Conservation (phyloP, 2,329 filamentous ascomycete genomes). For the Epichloe gansuensis region DNA sequence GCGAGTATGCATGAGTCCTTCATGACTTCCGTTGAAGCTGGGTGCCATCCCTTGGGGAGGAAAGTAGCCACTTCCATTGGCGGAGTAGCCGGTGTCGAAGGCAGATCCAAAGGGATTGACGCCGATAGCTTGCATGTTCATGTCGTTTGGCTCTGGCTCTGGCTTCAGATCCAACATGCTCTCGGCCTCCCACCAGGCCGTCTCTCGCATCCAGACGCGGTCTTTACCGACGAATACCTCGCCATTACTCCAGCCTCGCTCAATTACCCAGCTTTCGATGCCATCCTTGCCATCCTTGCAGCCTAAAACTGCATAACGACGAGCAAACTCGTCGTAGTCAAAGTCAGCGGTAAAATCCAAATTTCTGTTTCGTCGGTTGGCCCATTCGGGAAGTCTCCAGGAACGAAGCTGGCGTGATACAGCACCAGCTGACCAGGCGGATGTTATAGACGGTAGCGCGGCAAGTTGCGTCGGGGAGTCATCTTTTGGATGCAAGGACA, state of each 20-base stretch:
- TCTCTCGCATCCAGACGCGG: constrained; percentile 89
- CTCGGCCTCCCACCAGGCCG: constrained; percentile 95
- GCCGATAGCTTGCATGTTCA: constrained; percentile 22
- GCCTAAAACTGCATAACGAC: constrained; percentile 69
- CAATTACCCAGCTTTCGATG: constrained; percentile 85
- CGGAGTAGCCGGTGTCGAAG: constrained; percentile 62
- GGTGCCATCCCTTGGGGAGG: constrained; percentile 45
- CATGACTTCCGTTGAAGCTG: constrained; percentile 54
- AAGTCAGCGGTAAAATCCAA: constrained; percentile 97
- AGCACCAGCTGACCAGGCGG: constrained; percentile 82
- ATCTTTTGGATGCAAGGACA: constrained; percentile 84
- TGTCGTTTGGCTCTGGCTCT: constrained; percentile 42
- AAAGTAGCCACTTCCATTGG: constrained; percentile 58
- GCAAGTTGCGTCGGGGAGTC: constrained; percentile 64
- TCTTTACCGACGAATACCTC: constrained; percentile 86
- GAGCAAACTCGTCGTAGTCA: constrained; percentile 80
- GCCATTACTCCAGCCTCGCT: constrained; percentile 95
- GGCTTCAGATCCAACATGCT: constrained; percentile 86
- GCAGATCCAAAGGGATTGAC: constrained; percentile 31
- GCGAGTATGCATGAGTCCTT: constrained; percentile 54
- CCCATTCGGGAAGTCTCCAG: constrained; percentile 93
- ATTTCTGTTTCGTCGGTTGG: constrained; percentile 78
- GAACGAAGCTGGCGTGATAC: constrained; percentile 86
- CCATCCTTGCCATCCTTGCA: constrained; percentile 85
- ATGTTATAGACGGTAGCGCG: constrained; percentile 57